Percentiles rank a stretch among this genome's conserved stretches.
Evolutionary conservation across 106 monocot genomes (phyloP).

Genomic region (Platanthera zijinensis): DNA sequence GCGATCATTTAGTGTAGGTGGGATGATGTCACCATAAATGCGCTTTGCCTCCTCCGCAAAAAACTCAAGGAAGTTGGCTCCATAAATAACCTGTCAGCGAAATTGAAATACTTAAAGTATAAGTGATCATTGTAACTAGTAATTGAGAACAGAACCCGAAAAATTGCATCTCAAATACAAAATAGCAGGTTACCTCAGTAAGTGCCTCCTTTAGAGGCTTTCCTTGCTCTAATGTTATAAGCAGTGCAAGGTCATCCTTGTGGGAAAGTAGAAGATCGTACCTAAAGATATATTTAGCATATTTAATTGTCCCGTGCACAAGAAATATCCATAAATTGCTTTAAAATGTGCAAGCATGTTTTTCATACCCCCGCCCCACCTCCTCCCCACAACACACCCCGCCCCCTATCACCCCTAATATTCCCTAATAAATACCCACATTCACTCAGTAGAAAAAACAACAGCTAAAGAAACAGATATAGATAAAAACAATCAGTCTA

Average conservation of each 20-base stretch:
- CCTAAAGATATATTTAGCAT: slow-evolving; percentile 30
- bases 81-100: slow-evolving; percentile 64
- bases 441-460: not conserved
- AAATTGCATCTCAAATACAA: not conserved
- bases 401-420: not conserved
- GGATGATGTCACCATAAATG: slow-evolving; percentile 88
- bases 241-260: slow-evolving; percentile 84
- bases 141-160: not conserved
- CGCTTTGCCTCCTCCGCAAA: slow-evolving; percentile 93
- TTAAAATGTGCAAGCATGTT: not conserved
- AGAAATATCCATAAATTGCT: not conserved
- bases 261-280: slow-evolving; percentile 75
- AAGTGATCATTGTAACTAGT: slow-evolving; percentile 4
- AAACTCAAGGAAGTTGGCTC: slow-evolving; percentile 78
- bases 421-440: not conserved
- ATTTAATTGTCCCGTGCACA: not conserved
- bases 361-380: not conserved
- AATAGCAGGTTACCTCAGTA: slow-evolving; percentile 54
- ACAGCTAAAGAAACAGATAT: not conserved
- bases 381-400: not conserved
- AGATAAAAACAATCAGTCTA: not conserved
- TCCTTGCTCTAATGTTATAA: slow-evolving; percentile 92
- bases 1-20: slow-evolving; percentile 61
- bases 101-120: not conserved
- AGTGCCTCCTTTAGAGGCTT: slow-evolving; percentile 88